Evolutionary conservation across 2,329 filamentous ascomycete genomes (phyloP), one percentile per base, ranked within the genome.

Genomic region (Simplicillium aogashimaense): DNA sequence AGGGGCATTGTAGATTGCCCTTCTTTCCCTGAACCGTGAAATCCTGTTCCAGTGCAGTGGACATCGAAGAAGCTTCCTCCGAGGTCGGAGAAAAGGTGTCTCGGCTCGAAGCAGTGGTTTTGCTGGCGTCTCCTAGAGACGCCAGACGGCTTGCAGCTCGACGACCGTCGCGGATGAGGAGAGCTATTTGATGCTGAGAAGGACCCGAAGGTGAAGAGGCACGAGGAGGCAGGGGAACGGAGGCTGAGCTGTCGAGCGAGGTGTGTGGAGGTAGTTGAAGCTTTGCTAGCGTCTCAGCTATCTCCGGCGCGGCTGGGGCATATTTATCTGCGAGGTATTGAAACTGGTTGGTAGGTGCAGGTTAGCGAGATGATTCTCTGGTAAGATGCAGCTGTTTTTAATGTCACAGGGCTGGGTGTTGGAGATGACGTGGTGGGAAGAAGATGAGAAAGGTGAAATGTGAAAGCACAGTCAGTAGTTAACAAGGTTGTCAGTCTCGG

Each of bases 11-110:
- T 38, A 95, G 66, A 47, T 75, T 76, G 50, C 88, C 86, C 52
- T 83, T 86, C 53, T 79, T 86, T 45, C 89, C 89, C 56, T 81
- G 71, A 29, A 89, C 83, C 14, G 89, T 95, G 53, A 95, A 95
- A 61, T 95, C 89, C 63, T 84, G 83, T 64, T 95, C 89, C 55
- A 94, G 65, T 30, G 77, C 70, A 37, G 75, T 79, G 39, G 78
- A 79, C 57, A 76, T 68, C 45, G 78, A 74, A 14, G 78, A 78
- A 54, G 63, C 47, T 33, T 60, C 60, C 39, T 63, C 62, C 29
- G 60, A 63, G 29, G 64, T 64, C 35, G 63, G 64, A 14, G 70
- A 69, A 30, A 60, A 53, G 9, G 65, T 66, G 44, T 66, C 65
- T 54, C 66, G 66, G 55, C 65, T 74, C 38, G 71, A 72, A 38